These are phyloP conservation scores for Platanthera zijinensis DNA, from an alignment of 106 monocot species.

Conservation along the genomic window DNA sequence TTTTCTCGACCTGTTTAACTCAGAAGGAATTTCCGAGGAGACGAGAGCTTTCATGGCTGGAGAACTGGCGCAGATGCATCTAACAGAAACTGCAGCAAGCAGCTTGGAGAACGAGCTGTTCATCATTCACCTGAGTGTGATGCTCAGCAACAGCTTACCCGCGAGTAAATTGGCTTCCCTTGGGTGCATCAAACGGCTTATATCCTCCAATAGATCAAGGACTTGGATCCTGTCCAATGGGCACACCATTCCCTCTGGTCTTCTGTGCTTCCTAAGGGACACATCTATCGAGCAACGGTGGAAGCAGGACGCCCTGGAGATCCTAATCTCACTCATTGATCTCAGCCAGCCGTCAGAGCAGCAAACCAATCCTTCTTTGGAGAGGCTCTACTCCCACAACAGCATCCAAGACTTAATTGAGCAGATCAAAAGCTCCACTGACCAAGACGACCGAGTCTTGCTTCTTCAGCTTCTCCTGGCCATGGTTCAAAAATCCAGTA, in stretches of 20 bases:
- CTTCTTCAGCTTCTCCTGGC: conserved; percentile 1
- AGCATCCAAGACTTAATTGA: conserved; percentile 10
- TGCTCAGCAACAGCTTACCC: neutral
- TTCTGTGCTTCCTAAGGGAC: neutral
- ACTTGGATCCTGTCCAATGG: neutral
- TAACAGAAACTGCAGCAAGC: conserved; percentile 3
- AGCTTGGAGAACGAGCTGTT: conserved; percentile 10
- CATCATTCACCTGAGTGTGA: conserved; percentile 8
- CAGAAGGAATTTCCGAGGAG: conserved; percentile 1
- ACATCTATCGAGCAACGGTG: neutral
- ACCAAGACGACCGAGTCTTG: neutral
- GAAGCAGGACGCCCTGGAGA: conserved; percentile 12
- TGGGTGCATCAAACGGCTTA: conserved; percentile 12
- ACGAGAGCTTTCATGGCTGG: conserved; percentile 7
- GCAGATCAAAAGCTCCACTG: neutral
- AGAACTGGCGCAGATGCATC: conserved; percentile 10
- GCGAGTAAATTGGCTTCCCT: conserved; percentile 2
- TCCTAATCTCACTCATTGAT: conserved; percentile 8
- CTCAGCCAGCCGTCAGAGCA: neutral
- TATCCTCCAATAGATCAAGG: neutral
- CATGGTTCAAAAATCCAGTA: conserved; percentile 9
- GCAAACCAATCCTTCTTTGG: neutral
- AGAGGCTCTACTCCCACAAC: conserved; percentile 12
- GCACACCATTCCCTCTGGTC: neutral
- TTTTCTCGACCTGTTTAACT: conserved; percentile 11